Conservation (phyloP, 306 rosid species). For the Carpinus fangiana region DNA sequence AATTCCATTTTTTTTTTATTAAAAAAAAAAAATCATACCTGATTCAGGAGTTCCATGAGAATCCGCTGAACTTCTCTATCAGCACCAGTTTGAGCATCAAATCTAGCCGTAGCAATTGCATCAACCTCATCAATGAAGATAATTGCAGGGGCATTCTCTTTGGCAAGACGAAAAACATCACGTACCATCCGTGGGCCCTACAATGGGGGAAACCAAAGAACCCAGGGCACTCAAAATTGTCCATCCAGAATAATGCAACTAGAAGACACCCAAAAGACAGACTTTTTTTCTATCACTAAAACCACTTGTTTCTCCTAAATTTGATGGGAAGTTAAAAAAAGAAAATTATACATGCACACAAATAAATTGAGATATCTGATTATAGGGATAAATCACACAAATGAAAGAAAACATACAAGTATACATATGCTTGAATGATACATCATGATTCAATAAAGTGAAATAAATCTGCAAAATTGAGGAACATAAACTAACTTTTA, state of each 20-base stretch:
- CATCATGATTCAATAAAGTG: neutral
- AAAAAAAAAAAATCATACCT: conserved; percentile 41
- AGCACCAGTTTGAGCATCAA: conserved; percentile 99
- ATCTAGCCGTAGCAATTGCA: conserved; percentile 98
- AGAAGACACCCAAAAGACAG: neutral
- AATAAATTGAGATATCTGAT: neutral
- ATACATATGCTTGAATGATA: neutral
- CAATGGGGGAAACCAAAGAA: neutral
- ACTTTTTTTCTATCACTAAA: neutral
- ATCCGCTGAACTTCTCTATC: conserved; percentile 99
- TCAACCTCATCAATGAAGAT: conserved; percentile 99
- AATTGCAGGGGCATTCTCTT: conserved; percentile 99
- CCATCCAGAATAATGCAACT: neutral
- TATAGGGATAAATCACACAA: neutral
- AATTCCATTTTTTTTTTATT: neutral
- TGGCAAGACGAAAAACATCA: conserved; percentile 98
- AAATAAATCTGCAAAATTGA: neutral
- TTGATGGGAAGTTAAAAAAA: neutral
- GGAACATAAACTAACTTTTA: neutral
- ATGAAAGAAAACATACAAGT: neutral
- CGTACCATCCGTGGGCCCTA: conserved; percentile 99
- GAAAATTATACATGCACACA: conserved; percentile 2
- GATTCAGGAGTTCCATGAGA: conserved; percentile 98
- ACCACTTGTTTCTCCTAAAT: neutral
- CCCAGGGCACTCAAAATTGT: neutral